These are phyloP conservation scores for Polychaeton citri DNA, from an alignment of 2,329 filamentous ascomycete genomes.

Conservation along the genomic window DNA sequence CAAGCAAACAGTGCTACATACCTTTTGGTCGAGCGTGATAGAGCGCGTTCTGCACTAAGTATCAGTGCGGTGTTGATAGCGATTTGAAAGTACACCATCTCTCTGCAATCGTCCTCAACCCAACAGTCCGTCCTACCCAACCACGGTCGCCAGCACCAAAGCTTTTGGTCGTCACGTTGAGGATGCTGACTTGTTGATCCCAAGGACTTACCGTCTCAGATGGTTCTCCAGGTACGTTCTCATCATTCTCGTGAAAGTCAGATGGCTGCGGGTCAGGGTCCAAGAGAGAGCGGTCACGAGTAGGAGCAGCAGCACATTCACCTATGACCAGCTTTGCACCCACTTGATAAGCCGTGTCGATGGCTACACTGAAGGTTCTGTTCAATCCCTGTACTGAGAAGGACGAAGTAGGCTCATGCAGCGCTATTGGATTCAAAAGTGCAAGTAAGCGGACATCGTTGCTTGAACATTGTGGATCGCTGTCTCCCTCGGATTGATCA, in stretches of 20 bases:
- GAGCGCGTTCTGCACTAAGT: no score
- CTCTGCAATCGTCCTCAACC: slow-evolving; percentile 26
- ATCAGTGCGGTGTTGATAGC: no score
- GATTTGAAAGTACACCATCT: slow-evolving; percentile 29
- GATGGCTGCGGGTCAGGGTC: background rate
- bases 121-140: slow-evolving; percentile 37
- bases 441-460: slow-evolving; percentile 35
- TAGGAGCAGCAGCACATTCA: slow-evolving; percentile 21
- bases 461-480: slow-evolving; percentile 15
- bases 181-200: slow-evolving; percentile 33
- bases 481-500: background rate
- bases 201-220: slow-evolving; percentile 21
- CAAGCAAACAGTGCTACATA: no score
- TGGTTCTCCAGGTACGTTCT: background rate
- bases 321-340: slow-evolving; percentile 27
- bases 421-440: slow-evolving; percentile 50
- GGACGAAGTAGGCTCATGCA: slow-evolving; percentile 56
- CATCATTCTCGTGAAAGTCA: background rate
- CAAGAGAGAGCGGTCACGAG: no score
- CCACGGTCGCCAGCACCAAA: slow-evolving; percentile 25
- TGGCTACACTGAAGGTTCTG: slow-evolving; percentile 46
- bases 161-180: slow-evolving; percentile 33
- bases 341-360: slow-evolving; percentile 42
- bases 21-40: background rate
- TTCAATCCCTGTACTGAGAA: slow-evolving; percentile 64